Evolutionary conservation across 306 rosid genomes (phyloP).

Genomic region (Dalbergia cochinchinensis): DNA sequence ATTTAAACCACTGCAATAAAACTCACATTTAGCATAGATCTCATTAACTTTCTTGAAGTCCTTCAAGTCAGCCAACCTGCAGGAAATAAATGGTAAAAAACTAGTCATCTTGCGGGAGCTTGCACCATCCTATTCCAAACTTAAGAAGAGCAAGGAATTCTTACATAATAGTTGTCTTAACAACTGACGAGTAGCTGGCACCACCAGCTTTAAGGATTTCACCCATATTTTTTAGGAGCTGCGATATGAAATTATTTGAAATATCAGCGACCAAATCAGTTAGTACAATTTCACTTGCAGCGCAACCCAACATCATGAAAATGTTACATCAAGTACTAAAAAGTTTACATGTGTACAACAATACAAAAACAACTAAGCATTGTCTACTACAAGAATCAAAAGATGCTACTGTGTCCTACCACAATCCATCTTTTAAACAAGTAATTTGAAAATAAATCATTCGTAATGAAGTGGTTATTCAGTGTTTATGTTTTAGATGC

Average conservation of each 20-base stretch:
- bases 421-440: neutral
- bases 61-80: slow-evolving; percentile 95
- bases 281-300: neutral
- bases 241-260: slow-evolving; percentile 33
- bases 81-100: slow-evolving; percentile 43
- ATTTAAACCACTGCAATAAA: slow-evolving; percentile 32
- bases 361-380: neutral
- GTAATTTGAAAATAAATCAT: neutral
- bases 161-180: slow-evolving; percentile 93
- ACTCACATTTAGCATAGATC: slow-evolving; percentile 93
- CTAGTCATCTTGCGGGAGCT: slow-evolving; percentile 19
- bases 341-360: slow-evolving; percentile 1
- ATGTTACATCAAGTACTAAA: neutral
- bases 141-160: slow-evolving; percentile 32
- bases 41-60: slow-evolving; percentile 88
- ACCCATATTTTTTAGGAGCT: slow-evolving; percentile 93
- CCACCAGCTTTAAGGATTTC: slow-evolving; percentile 93
- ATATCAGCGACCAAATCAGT: neutral
- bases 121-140: slow-evolving; percentile 4
- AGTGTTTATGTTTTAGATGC: neutral
- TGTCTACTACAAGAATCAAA: neutral
- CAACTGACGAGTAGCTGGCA: slow-evolving; percentile 80
- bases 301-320: neutral
- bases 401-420: neutral
- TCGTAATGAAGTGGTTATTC: neutral